These are phyloP conservation scores for Eragrostis nindensis DNA, from an alignment of 176 grass and related monocot species.

Conservation along the genomic window DNA sequence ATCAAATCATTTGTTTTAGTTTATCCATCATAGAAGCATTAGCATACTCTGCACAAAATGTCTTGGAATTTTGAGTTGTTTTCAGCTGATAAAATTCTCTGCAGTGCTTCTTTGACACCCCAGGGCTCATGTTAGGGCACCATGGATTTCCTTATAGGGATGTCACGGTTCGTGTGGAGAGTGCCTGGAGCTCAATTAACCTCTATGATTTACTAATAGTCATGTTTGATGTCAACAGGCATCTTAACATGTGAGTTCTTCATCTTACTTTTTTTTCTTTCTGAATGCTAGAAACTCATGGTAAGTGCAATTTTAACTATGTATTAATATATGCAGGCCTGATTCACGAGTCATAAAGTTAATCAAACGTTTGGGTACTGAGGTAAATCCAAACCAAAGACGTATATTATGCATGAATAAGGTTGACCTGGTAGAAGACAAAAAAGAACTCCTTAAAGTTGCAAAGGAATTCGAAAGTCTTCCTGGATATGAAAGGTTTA, in stretches of 20 bases:
- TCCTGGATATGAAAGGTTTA: conserved; percentile 88
- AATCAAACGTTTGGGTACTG: conserved; percentile 74
- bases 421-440: conserved; percentile 81
- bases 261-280: conserved; percentile 28
- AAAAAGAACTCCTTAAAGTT: conserved; percentile 89
- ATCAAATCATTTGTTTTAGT: not conserved
- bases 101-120: conserved; percentile 98
- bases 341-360: conserved; percentile 84
- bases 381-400: conserved; percentile 75
- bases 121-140: conserved; percentile 89
- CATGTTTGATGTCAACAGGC: conserved; percentile 88
- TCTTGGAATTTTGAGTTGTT: conserved; percentile 24
- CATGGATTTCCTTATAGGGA: conserved; percentile 85
- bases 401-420: conserved; percentile 99
- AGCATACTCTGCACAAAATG: not conserved
- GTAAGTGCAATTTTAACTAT: conserved; percentile 29
- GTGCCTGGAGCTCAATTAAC: conserved; percentile 90
- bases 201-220: conserved; percentile 93
- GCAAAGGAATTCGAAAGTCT: conserved; percentile 94
- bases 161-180: conserved; percentile 88
- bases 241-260: conserved; percentile 78
- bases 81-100: conserved; percentile 44
- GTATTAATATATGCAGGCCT: conserved; percentile 59
- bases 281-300: not conserved
- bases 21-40: not conserved